Evolutionary conservation across 805 yeast species (phyloP).

Genomic region (Starmerella etchellsii): DNA sequence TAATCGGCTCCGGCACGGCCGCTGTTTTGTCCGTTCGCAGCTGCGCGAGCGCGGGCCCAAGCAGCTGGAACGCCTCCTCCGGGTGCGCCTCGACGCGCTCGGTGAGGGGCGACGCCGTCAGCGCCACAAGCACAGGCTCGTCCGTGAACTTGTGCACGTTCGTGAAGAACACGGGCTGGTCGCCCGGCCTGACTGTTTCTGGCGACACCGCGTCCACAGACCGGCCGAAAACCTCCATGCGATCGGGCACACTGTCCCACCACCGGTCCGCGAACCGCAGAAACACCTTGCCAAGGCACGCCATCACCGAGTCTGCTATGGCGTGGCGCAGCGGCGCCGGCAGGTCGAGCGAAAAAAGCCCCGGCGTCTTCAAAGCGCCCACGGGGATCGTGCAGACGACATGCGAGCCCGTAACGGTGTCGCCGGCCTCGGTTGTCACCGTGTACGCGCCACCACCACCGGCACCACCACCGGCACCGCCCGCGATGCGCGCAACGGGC

Average conservation of each 20-base stretch:
- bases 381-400: conserved; percentile 65
- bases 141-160: conserved; percentile 38
- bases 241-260: conserved; percentile 43
- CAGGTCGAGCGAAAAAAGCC: conserved; percentile 41
- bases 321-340: conserved; percentile 32
- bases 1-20: conserved; percentile 31
- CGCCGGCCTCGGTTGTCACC: conserved; percentile 26
- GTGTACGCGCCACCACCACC: conserved; percentile 7
- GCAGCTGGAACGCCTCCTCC: conserved; percentile 41
- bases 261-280: conserved; percentile 50
- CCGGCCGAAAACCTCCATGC: conserved; percentile 36
- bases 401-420: conserved; percentile 35
- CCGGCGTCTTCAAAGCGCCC: conserved; percentile 41
- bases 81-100: conserved; percentile 40
- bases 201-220: conserved; percentile 14
- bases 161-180: conserved; percentile 47
- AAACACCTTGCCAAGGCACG: conserved; percentile 58
- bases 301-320: conserved; percentile 41
- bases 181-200: conserved; percentile 31
- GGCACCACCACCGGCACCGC: conserved; percentile 17
- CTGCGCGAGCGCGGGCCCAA: conserved; percentile 38
- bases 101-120: conserved; percentile 62
- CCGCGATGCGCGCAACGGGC: conserved; percentile 32
- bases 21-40: conserved; percentile 12
- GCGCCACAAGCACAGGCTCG: conserved; percentile 43